These are phyloP conservation scores for Nothophoma quercina DNA, from an alignment of 2,329 filamentous ascomycete genomes.

Conservation along the genomic window DNA sequence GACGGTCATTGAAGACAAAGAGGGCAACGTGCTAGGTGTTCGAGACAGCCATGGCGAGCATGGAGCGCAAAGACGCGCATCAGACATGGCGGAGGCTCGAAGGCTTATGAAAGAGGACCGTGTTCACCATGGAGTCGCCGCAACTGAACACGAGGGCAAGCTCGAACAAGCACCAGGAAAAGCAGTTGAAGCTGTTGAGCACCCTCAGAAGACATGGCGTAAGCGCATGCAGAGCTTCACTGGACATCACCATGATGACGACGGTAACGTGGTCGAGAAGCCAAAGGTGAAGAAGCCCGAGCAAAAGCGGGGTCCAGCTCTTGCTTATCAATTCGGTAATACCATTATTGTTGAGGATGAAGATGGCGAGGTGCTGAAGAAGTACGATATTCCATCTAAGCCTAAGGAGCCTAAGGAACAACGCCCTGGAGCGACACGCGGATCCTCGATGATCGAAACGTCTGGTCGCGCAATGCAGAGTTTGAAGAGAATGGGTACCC, in stretches of 20 bases:
- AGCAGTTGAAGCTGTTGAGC: slow-evolving; percentile 44
- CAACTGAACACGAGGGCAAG: slow-evolving; percentile 58
- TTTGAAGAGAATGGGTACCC: slow-evolving; percentile 61
- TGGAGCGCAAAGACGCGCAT: slow-evolving; percentile 67
- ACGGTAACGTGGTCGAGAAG: slow-evolving; percentile 46
- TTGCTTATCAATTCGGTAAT: slow-evolving; percentile 85
- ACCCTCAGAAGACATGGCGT: slow-evolving; percentile 51
- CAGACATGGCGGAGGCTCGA: slow-evolving; percentile 63
- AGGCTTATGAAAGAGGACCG: slow-evolving; percentile 62
- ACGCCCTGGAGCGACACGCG: slow-evolving; percentile 41
- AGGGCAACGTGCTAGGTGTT: slow-evolving; percentile 83
- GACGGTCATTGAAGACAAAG: slow-evolving; percentile 81
- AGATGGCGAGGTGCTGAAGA: slow-evolving; percentile 85
- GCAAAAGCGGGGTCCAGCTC: slow-evolving; percentile 70
- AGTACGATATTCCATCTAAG: slow-evolving; percentile 74
- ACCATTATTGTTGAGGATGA: slow-evolving; percentile 91
- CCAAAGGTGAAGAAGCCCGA: slow-evolving; percentile 44
- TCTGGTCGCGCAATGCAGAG: slow-evolving; percentile 53
- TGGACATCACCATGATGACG: slow-evolving; percentile 51
- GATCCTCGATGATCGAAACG: slow-evolving; percentile 38
- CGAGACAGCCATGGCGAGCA: slow-evolving; percentile 56
- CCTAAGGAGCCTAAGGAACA: slow-evolving; percentile 43
- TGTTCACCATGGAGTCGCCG: slow-evolving; percentile 53
- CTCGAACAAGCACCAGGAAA: slow-evolving; percentile 47
- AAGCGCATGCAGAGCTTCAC: slow-evolving; percentile 58